phyloP scores from a whole-genome alignment of 1,139 yeast species.

The Candida sanyaensis region DNA sequence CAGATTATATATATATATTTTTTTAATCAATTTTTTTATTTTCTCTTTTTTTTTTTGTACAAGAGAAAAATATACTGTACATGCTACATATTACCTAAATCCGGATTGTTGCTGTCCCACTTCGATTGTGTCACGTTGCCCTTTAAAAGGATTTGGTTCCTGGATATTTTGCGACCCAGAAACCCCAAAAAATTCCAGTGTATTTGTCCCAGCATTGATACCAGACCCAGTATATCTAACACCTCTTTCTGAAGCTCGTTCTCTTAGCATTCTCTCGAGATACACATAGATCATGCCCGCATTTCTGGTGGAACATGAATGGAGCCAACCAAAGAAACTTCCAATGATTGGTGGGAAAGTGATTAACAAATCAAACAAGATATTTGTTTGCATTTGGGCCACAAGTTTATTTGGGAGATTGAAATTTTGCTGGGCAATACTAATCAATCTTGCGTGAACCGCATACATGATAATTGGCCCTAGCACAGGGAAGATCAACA shows the following conservation, averaged over 20 bases:
- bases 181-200: conserved; percentile 7
- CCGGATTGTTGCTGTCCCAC: conserved; percentile 32
- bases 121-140: conserved; percentile 12
- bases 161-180: not conserved
- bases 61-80: not conserved
- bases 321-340: conserved; percentile 71
- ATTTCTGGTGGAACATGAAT: conserved; percentile 86
- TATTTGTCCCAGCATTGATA: conserved; percentile 10
- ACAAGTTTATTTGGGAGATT: conserved; percentile 59
- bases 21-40: not conserved
- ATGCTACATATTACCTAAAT: conserved; percentile 20
- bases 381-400: conserved; percentile 74
- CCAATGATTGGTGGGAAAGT: conserved; percentile 83
- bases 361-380: conserved; percentile 68
- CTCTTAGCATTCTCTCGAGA: conserved; percentile 38
- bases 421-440: conserved; percentile 54
- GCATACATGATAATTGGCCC: conserved; percentile 84
- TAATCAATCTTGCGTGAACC: conserved; percentile 67
- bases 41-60: not conserved
- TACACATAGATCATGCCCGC: conserved; percentile 71
- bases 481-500: conserved; percentile 65
- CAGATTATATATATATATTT: not conserved
- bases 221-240: conserved; percentile 26
- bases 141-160: not conserved
- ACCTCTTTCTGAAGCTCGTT: conserved; percentile 24